A percentile compares a stretch with the other conserved stretches of the same genome.
Conservation (phyloP, 805 yeast genomes). For the Kodamaea restingae region DNA sequence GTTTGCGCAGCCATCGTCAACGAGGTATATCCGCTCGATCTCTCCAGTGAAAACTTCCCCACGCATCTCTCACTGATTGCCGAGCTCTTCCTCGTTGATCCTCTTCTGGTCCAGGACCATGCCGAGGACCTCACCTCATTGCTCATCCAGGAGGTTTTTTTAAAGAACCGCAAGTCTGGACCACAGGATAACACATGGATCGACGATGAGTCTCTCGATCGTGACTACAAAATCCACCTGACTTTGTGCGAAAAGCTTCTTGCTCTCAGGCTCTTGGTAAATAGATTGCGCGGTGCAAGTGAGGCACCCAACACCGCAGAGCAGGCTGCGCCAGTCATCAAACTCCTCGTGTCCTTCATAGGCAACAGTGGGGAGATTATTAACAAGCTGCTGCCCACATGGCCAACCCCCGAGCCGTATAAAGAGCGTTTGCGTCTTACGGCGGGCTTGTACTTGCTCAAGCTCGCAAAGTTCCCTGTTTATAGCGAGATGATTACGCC, state of each 20-base stretch:
- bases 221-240: conserved; percentile 22
- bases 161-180: conserved; percentile 37
- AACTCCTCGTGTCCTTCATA: conserved; percentile 60
- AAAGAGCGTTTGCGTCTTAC: conserved; percentile 60
- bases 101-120: conserved; percentile 46
- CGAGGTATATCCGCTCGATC: conserved; percentile 48
- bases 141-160: conserved; percentile 58
- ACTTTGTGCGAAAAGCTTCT: conserved; percentile 46
- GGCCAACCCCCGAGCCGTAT: conserved; percentile 60
- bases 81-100: conserved; percentile 50
- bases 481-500: conserved; percentile 53
- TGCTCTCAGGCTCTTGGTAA: conserved; percentile 54
- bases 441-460: conserved; percentile 64
- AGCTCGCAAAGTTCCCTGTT: conserved; percentile 53
- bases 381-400: conserved; percentile 35
- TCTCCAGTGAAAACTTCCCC: conserved; percentile 36
- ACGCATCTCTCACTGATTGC: conserved; percentile 59
- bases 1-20: conserved; percentile 37
- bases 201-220: conserved; percentile 39
- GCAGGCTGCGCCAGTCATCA: conserved; percentile 52
- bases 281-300: conserved; percentile 41
- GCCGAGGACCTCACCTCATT: conserved; percentile 57
- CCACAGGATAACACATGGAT: conserved; percentile 35
- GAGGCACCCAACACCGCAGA: conserved; percentile 35
- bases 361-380: conserved; percentile 78